Base-by-base conservation (phyloP, 108 stramenopile genomes). In the Epithemia pelagica region DNA sequence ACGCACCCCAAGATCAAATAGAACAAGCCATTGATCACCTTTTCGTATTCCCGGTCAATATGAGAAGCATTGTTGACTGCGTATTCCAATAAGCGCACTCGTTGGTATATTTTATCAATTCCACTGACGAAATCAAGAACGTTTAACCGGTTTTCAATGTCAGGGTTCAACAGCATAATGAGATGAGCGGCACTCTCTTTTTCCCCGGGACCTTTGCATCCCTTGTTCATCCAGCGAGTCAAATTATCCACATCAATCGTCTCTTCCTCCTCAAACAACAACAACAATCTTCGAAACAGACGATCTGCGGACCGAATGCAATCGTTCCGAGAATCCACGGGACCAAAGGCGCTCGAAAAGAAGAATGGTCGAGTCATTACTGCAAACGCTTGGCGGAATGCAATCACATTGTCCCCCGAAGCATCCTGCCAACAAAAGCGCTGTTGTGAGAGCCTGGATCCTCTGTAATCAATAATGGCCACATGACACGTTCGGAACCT, bases 141-240 rank as follows among this genome's bases (percentile, higher is more conserved):
- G 1, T 73, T 62, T 7, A 87, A 59, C 18, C 63, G 69, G 19
- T 85, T 85, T 30, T 82, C 72, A 0, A 84, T 78, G 31, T 80
- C 79, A 0, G 88, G 88, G 22, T 85, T 72, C 52, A 89, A 85
- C 20, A 89, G 61, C 54, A 68, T 72, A 18, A 89, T 73, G 24
- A 86, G 37, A 10, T 65, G 57, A 53, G 64, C 73, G 37, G 51
- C 8, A 24, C 7, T 28, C 32, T 54, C 55, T 10, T 59, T 25
- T 27, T 66, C 65, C 19, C 54, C 22, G 28, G 28, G 27, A 28
- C 65, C 65, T n/a, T 60, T 56, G 57, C 24, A 64, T 27, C 22
- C 54, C 54, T 5, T 26, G 28, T 22, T 56, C 20, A 2, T 53
- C 65, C 3, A 66, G 26, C 5, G 56, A 24, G 28, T 66, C 65